Conservation (phyloP, 495 filamentous ascomycete genomes). For the Aspergillus olivimuriae region DNA sequence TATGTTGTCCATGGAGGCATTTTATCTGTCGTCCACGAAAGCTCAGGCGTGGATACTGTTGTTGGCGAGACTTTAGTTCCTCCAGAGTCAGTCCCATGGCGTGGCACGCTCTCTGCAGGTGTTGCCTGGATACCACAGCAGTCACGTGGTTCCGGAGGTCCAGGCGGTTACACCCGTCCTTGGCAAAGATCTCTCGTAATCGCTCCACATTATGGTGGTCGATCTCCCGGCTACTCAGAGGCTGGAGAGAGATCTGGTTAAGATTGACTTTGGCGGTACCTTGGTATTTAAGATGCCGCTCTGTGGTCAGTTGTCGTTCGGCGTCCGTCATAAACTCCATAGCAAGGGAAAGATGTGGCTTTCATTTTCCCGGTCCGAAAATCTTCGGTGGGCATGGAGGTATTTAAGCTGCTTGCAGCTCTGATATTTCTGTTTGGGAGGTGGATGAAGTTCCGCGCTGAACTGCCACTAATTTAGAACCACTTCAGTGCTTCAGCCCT, state of each 20-base stretch:
- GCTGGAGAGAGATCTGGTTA: conserved; percentile 14
- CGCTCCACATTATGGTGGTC: conserved; percentile 17
- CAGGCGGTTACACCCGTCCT: conserved; percentile 17
- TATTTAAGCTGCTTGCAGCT: not conserved
- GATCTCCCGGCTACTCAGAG: conserved; percentile 4
- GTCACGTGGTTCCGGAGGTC: conserved; percentile 20
- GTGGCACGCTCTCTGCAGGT: conserved; percentile 10
- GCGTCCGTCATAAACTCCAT: conserved; percentile 5
- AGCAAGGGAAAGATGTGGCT: not conserved
- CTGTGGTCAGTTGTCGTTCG: conserved; percentile 6
- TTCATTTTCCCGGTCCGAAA: conserved; percentile 5
- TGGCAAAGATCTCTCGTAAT: conserved; percentile 19
- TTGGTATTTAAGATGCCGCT: conserved; percentile 12
- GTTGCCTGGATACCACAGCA: conserved; percentile 17
- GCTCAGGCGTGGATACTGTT: conserved; percentile 3
- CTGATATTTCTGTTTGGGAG: too few relatives aligned
- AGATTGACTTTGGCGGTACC: conserved; percentile 13
- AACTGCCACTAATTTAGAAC: not conserved
- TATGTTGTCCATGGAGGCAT: conserved; percentile 30
- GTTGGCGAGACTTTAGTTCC: conserved; percentile 5
- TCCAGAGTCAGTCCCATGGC: conserved; percentile 1
- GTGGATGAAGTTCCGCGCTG: not conserved
- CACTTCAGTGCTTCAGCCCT: not conserved
- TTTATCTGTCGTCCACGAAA: conserved; percentile 14
- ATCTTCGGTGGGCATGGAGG: not conserved